Evolutionary conservation across 2,329 filamentous ascomycete genomes (phyloP), one percentile per base, ranked within the genome.

Genomic region (Emericellopsis atlantica): DNA sequence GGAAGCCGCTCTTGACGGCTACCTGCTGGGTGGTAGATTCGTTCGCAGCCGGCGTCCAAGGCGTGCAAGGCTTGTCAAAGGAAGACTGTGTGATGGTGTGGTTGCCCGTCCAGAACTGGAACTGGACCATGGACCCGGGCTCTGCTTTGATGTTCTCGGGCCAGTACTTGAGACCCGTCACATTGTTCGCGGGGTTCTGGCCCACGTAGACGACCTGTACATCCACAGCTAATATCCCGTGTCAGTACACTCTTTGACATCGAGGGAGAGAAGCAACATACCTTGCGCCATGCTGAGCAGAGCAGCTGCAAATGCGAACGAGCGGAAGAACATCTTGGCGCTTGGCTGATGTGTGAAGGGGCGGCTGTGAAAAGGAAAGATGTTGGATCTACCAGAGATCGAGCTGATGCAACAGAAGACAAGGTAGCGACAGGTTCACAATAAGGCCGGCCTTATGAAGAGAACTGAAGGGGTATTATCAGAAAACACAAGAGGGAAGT

Each of bases 71-170:
- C 42, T 71, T 61, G 51, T 81, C 78, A 52, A 89, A 90, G 51
- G 70, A 77, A 37, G 84, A 85, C 66, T 88, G 82, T 14, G 79
- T 83, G 43, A 88, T 76, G 39, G 83, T 88, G 71, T 90, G 84
- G 67, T 89, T 89, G 50, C 70, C 71, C 8, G 65, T 66, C 46
- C 67, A 65, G 65, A 81, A 82, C 58, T 81, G 75, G 67, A 81
- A 82, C 61, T 80, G 74, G 11, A 82, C 67, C 63, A 76, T 70
- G 50, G 72, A 67, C 47, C 84, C 84, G 3, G 67, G 61, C n/a
- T 62, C 56, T 26, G 79, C 83, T 46, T 65, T 67, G 55, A 90
- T 57, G 52, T 71, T 78, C 49, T 81, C 68, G 33, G 84, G 84
- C 46, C 64, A 75, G 67, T 78, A 89, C 45, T 64, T 70, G 43